phyloP scores from a whole-genome alignment of 1,139 yeast species.

The Hyphopichia buzzinii region DNA sequence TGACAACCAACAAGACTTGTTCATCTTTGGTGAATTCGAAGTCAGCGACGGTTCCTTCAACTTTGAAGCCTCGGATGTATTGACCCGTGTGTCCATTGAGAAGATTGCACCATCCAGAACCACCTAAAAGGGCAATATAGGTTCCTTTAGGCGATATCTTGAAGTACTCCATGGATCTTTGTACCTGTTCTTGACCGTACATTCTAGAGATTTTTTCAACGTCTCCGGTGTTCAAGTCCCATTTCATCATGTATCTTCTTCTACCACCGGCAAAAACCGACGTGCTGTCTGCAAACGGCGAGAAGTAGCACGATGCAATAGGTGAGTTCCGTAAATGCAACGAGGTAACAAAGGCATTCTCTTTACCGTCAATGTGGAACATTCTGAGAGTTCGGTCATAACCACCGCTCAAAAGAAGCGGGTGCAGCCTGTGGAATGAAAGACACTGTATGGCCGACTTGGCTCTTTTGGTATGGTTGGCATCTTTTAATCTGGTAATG shows the following conservation, averaged over 20 bases:
- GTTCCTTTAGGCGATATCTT: constrained; percentile 69
- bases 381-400: constrained; percentile 85
- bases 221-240: constrained; percentile 77
- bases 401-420: constrained; percentile 85
- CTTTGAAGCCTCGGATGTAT: constrained; percentile 82
- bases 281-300: constrained; percentile 44
- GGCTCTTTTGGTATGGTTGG: constrained; percentile 67
- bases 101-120: constrained; percentile 87
- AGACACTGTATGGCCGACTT: constrained; percentile 80
- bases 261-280: constrained; percentile 83
- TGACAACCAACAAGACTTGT: constrained; percentile 57
- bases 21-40: constrained; percentile 68
- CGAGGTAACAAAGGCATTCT: constrained; percentile 78
- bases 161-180: constrained; percentile 84
- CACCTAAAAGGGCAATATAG: constrained; percentile 75
- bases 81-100: constrained; percentile 76
- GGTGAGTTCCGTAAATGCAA: constrained; percentile 79
- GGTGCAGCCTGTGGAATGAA: constrained; percentile 82
- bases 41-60: constrained; percentile 82
- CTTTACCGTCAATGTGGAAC: constrained; percentile 89
- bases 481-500: constrained; percentile 80
- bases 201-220: constrained; percentile 83
- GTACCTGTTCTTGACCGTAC: constrained; percentile 88
- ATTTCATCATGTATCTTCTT: constrained; percentile 85
- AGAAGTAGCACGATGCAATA: constrained; percentile 70